Evolutionary conservation across 495 filamentous ascomycete genomes (phyloP).

Genomic region (Penicillium canescens): DNA sequence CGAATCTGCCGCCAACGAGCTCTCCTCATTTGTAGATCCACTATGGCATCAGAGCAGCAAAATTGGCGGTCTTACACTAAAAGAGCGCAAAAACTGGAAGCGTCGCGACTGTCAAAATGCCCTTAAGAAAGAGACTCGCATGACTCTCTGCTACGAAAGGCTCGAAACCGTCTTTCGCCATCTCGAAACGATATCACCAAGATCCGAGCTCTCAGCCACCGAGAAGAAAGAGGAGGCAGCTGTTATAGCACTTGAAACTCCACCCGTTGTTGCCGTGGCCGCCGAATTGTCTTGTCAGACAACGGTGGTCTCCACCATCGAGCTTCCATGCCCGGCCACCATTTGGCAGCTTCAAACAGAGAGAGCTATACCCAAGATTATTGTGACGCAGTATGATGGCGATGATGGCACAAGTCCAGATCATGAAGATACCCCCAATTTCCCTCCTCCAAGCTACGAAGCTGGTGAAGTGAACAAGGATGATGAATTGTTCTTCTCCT

Average conservation of each 20-base stretch:
- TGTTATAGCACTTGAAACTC: neutral
- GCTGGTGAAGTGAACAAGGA: neutral
- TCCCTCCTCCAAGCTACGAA: conserved; percentile 1
- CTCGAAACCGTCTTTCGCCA: conserved; percentile 1
- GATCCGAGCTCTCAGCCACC: neutral
- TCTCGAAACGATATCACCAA: neutral
- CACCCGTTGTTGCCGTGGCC: neutral
- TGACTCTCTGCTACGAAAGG: neutral
- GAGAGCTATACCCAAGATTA: neutral
- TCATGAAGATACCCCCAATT: neutral
- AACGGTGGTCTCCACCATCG: neutral
- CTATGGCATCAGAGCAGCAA: neutral
- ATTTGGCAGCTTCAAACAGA: neutral
- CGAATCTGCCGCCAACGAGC: neutral
- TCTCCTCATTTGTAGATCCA: neutral
- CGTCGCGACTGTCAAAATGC: neutral
- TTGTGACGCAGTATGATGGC: conserved; percentile 4
- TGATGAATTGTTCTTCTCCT: too few relatives aligned
- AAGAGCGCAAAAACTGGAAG: neutral
- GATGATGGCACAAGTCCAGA: neutral
- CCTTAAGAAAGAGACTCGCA: neutral
- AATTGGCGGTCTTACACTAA: too few relatives aligned
- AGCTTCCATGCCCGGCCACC: neutral
- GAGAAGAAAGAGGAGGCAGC: neutral
- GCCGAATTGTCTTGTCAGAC: neutral